A percentile compares a stretch with the other conserved stretches of the same genome.
These are phyloP conservation scores for Diplodia intermedia DNA, from an alignment of 2,329 filamentous ascomycete species.

Conservation along the genomic window DNA sequence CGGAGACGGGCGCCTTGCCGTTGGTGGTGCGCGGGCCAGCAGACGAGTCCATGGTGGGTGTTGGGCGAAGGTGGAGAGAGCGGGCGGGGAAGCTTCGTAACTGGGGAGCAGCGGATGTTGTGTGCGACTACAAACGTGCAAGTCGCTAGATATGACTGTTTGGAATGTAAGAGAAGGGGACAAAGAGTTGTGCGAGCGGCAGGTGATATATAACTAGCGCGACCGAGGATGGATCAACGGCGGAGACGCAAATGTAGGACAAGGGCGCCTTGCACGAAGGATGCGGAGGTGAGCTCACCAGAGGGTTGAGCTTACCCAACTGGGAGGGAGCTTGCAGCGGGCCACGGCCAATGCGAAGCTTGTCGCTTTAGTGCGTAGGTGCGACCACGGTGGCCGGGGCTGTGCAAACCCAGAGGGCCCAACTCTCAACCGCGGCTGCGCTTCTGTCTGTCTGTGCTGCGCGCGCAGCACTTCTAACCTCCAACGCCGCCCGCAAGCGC, in stretches of 20 bases:
- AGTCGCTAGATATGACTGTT: background rate
- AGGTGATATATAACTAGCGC: slow-evolving; percentile 23
- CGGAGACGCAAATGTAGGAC: background rate
- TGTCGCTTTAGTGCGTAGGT: slow-evolving; percentile 1
- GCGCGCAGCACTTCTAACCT: background rate
- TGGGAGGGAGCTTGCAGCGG: slow-evolving; percentile 10
- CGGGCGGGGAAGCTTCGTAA: slow-evolving; percentile 13
- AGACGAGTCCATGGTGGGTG: slow-evolving; percentile 13
- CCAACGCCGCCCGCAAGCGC: slow-evolving; percentile 1
- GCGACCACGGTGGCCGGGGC: slow-evolving; percentile 4
- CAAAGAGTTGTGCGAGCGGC: background rate
- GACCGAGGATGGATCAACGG: background rate
- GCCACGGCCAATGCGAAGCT: slow-evolving; percentile 12
- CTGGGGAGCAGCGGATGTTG: background rate
- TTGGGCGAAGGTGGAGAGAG: background rate
- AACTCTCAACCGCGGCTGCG: background rate
- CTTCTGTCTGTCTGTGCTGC: background rate
- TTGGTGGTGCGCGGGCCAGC: slow-evolving; percentile 8
- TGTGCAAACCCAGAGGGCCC: slow-evolving; percentile 2
- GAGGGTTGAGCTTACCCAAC: background rate
- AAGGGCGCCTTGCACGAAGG: slow-evolving; percentile 17
- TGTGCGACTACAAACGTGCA: slow-evolving; percentile 6
- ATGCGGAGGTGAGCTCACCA: slow-evolving; percentile 29
- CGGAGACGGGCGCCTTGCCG: slow-evolving; percentile 31
- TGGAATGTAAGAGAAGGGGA: background rate